Evolutionary conservation across 371 early-diverging fungal species (phyloP), one percentile per base, ranked within the genome.

Genomic region (Zancudomyces culisetae): DNA sequence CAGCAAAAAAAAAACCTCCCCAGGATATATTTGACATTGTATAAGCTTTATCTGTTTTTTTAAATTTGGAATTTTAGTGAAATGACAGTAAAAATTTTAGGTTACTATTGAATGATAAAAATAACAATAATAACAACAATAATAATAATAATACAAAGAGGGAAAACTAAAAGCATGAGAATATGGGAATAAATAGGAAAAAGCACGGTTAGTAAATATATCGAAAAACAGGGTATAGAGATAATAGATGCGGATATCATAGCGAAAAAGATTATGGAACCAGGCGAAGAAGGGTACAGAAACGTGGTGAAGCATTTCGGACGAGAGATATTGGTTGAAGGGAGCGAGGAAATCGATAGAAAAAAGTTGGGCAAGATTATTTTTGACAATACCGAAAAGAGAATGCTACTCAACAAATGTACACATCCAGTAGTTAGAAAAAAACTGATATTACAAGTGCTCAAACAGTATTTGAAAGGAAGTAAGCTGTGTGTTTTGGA

Each of bases 181-280:
- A n/a, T n/a, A n/a, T n/a, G n/a, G n/a, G n/a, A n/a, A n/a, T n/a
- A n/a, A n/a, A n/a, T 35, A 35, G 93, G 92, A 51, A 85, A 92
- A 63, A 85, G 86, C 35, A 90, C 90, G 1, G 87, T 87, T 19
- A 83, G 85, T 30, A 57, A 62, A 19, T 63, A 74, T 29, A 64
- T 90, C 35, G 60, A 60, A 26, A 63, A 75, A 3, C 60, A 68
- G 27, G 68, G 62, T 3, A 64, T 85, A 19, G 83, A 90, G n/a
- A 69, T 96, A 47, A 78, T 96, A 23, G 97, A 96, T 62, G 88
- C 90, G 2, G 97, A 94, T 67, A 63, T 73, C 41, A 78, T 94
- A 51, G 93, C 96, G 4, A 76, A 86, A 13, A 63, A 89, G n/a
- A 76, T 92, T 2, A 83, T 94, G 29, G 73, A 75, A 43, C 89